phyloP scores from a whole-genome alignment of 116 monocot genomes.

The Cymodocea nodosa region DNA sequence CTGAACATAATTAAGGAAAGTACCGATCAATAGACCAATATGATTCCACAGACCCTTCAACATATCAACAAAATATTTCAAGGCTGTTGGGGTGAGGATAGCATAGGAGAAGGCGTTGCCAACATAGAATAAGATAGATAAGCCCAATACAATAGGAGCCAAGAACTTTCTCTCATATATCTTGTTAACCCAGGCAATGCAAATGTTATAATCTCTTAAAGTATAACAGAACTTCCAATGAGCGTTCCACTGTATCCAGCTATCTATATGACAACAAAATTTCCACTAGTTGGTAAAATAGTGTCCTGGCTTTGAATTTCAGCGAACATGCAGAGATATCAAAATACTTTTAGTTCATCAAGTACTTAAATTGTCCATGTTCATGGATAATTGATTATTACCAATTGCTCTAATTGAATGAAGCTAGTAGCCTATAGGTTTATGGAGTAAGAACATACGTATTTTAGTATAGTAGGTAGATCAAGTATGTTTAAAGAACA shows the following conservation, averaged over 20 bases:
- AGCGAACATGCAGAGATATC: too few species aligned
- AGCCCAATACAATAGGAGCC: slow-evolving; percentile 91
- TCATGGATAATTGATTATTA: too few species aligned
- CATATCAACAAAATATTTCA: slow-evolving; percentile 87
- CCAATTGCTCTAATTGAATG: too few species aligned
- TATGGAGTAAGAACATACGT: too few species aligned
- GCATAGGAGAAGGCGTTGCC: slow-evolving; percentile 73
- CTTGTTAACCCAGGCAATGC: slow-evolving; percentile 74
- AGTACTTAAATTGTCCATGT: background rate
- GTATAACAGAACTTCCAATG: slow-evolving; percentile 68
- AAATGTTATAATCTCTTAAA: slow-evolving; percentile 91
- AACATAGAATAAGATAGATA: slow-evolving; percentile 74
- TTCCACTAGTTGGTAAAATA: too few species aligned
- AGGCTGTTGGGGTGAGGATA: slow-evolving; percentile 67
- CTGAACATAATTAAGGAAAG: slow-evolving; percentile 97
- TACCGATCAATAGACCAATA: slow-evolving; percentile 95
- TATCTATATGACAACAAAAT: slow-evolving; percentile 28
- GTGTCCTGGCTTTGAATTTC: too few species aligned
- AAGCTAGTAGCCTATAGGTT: too few species aligned
- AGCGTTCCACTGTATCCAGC: slow-evolving; percentile 87
- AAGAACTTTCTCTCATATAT: slow-evolving; percentile 66
- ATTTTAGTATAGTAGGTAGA: too few species aligned
- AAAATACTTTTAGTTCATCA: too few species aligned
- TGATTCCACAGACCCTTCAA: slow-evolving; percentile 86
- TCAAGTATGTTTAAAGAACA: too few species aligned